Evolutionary conservation across 352 stramenopile genomes (phyloP), one percentile per base, ranked within the genome.

Genomic region (Globisporangium sylvaticum): DNA sequence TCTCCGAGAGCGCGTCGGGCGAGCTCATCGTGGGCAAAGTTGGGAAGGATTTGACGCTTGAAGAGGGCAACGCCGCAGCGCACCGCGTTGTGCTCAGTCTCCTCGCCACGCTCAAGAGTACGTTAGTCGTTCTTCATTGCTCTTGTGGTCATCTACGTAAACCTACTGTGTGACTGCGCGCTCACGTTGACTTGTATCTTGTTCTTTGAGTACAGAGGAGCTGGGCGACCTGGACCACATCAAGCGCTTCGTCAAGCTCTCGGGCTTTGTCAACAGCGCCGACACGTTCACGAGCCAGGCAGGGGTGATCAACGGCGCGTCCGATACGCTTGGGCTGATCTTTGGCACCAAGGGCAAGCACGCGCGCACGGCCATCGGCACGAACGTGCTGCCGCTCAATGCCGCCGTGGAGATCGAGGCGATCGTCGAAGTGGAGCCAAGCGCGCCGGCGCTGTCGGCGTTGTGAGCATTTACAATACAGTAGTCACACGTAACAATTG

Each of bases 381-480:
- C 91, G 8, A 98, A 96, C 69, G 89, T 91, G n/a, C 73, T 99
- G 34, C 95, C 96, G 4, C 66, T 99, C 20, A 95, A 97, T 69
- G 89, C 97, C 27, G 84, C 90, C 37, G 94, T 98, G 1, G 96
- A 99, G 81, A 91, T 99, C 44, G 96, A 99, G 80, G 88, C 89
- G 46, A 95, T 99, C 66, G 80, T 98, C 18, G 90, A 98, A 74
- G 72, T 98, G 34, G 83, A 96, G 1, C 58, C 37, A 46, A 46
- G 14, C 37, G 14, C 4, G 37, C 2, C 37, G 14, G 20, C 37
- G 37, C 37, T 46, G 14, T 46, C 37, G 37, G 6, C 37, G 14
- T 20, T 46, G 37, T 46, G 37, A 46, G 12, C 37, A 46, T 1
- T 7, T 20, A 42, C 34, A 34, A 34, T 34, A 34, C 34, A 42